Evolutionary conservation across 2,329 filamentous ascomycete species (phyloP).

Genomic region (Colletotrichum eremochloae): DNA sequence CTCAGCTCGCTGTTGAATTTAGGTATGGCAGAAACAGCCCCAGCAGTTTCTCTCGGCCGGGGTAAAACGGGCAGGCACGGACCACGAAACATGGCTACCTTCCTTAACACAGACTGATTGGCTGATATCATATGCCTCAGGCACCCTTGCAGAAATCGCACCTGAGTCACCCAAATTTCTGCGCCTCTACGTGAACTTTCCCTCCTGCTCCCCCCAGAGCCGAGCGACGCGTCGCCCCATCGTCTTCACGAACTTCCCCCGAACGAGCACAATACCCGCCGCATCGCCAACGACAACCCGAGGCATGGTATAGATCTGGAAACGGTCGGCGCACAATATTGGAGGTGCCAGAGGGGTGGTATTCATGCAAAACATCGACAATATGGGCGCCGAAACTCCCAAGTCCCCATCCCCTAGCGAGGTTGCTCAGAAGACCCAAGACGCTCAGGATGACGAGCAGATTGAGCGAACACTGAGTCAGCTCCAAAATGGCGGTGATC

Average conservation of each 20-base stretch:
- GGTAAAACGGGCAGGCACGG: constrained; percentile 39
- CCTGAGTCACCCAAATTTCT: constrained; percentile 44
- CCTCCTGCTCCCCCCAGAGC: constrained; percentile 41
- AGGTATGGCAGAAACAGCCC: constrained; percentile 33
- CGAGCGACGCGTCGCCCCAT: constrained; percentile 41
- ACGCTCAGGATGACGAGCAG: constrained; percentile 63
- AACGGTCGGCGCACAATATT: constrained; percentile 30
- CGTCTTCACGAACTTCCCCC: constrained; percentile 34
- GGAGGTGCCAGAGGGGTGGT: constrained; percentile 39
- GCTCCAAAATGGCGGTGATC: constrained; percentile 54
- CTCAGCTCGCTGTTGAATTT: constrained; percentile 16
- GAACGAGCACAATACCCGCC: constrained; percentile 26
- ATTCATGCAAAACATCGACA: constrained; percentile 32
- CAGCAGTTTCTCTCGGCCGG: constrained; percentile 20
- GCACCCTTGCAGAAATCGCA: constrained; percentile 43
- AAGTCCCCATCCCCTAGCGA: constrained; percentile 49
- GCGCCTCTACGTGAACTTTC: constrained; percentile 42
- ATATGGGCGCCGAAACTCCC: constrained; percentile 39
- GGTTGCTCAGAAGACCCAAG: constrained; percentile 58
- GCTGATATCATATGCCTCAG: constrained; percentile 35
- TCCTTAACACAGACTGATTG: constrained; percentile 24
- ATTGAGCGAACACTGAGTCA: constrained; percentile 61
- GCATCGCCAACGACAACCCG: constrained; percentile 29
- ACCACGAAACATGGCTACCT: constrained; percentile 23
- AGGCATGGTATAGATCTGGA: constrained; percentile 40